Conservation (phyloP, 345 rosid genomes). For the Salix viminalis region DNA sequence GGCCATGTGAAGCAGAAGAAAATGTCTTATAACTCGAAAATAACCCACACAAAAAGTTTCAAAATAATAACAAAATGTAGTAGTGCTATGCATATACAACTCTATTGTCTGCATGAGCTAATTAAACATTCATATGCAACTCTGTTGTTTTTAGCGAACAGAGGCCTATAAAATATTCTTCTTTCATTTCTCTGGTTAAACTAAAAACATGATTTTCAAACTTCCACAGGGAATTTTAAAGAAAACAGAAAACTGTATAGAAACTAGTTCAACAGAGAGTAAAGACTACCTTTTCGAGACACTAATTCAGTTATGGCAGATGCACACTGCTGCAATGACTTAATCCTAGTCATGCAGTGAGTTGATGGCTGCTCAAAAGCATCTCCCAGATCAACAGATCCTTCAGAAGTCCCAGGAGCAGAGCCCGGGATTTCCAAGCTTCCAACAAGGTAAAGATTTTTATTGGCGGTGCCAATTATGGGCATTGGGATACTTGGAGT, state of each 20-base stretch:
- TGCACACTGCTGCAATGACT: constrained; percentile 71
- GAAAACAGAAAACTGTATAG: background rate
- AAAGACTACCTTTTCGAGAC: constrained; percentile 53
- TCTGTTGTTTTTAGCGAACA: background rate
- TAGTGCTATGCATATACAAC: background rate
- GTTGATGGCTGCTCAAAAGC: constrained; percentile 69
- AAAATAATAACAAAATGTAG: background rate
- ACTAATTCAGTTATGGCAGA: constrained; percentile 62
- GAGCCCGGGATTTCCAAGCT: constrained; percentile 61
- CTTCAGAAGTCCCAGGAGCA: constrained; percentile 76
- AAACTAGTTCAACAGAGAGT: background rate
- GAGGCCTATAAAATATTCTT: background rate
- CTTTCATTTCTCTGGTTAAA: background rate
- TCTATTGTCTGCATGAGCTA: background rate
- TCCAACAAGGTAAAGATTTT: constrained; percentile 36
- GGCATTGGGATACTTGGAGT: constrained; percentile 63
- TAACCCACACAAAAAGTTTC: background rate
- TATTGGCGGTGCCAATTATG: constrained; percentile 43
- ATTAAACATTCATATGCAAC: background rate
- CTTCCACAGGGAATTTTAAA: background rate
- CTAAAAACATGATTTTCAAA: background rate
- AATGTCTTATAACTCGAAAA: background rate
- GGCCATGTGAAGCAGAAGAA: too few relatives aligned
- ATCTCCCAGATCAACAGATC: constrained; percentile 69
- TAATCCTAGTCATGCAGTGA: constrained; percentile 67